Conservation (phyloP, 2,329 filamentous ascomycete species). For the Juglanconis sp. region DNA sequence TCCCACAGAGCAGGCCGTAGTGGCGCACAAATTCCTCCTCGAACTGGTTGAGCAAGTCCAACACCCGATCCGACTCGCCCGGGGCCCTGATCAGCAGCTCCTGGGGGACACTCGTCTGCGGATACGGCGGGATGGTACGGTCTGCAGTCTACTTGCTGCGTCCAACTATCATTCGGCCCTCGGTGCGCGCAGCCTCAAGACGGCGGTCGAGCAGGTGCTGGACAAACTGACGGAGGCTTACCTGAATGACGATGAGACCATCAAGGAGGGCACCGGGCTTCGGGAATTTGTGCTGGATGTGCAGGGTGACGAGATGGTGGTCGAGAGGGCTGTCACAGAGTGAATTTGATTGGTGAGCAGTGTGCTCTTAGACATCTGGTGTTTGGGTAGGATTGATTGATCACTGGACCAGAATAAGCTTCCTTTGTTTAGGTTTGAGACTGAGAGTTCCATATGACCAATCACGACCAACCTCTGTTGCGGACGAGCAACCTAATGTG, state of each 20-base stretch:
- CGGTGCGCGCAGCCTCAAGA: background rate
- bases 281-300: background rate
- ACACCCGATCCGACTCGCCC: background rate
- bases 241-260: background rate
- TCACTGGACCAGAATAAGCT: too few relatives aligned
- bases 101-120: background rate
- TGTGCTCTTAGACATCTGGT: too few relatives aligned
- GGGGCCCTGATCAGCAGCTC: background rate
- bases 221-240: background rate
- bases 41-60: background rate
- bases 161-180: background rate
- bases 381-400: too few relatives aligned
- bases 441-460: too few relatives aligned
- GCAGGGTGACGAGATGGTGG: background rate
- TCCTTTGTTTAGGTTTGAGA: too few relatives aligned
- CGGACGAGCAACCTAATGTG: too few relatives aligned
- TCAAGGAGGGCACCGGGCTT: background rate
- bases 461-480: too few relatives aligned
- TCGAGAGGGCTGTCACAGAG: too few relatives aligned
- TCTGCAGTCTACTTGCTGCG: background rate
- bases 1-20: conserved; percentile 34
- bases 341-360: too few relatives aligned
- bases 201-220: background rate
- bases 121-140: background rate
- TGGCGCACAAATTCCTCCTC: conserved; percentile 35